A percentile compares a stretch with the other conserved stretches of the same genome.
Evolutionary conservation across 129 eudicot genomes (phyloP).

Genomic region (sunflower (Helianthus annuus)): DNA sequence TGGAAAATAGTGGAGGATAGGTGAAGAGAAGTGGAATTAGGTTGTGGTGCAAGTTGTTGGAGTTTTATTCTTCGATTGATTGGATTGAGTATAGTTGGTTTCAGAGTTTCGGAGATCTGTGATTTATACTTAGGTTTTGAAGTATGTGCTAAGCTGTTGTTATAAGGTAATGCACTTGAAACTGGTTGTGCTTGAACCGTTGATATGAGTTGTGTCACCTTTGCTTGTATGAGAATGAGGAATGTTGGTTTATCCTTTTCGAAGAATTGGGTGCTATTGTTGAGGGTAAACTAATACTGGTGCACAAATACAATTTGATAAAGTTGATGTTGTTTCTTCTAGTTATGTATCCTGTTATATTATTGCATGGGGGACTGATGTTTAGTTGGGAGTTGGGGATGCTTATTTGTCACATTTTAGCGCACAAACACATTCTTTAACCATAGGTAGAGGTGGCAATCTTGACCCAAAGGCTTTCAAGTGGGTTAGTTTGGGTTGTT

Average conservation of each 20-base stretch:
- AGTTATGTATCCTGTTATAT: not conserved
- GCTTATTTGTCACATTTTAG: not conserved
- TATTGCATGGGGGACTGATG: not conserved
- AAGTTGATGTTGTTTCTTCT: not conserved
- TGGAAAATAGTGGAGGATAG: not conserved
- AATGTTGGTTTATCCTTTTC: not conserved
- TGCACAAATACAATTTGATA: not conserved
- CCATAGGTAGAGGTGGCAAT: no score
- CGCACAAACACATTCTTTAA: slow-evolving; percentile 4
- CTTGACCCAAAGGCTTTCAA: no score
- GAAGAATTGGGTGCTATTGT: not conserved
- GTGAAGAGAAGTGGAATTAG: not conserved
- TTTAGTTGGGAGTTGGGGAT: not conserved
- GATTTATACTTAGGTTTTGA: not conserved
- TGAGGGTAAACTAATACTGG: not conserved
- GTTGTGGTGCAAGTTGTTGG: slow-evolving; percentile 15
- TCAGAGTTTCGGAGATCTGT: not conserved
- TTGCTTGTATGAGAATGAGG: slow-evolving; percentile 14
- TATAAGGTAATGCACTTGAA: not conserved
- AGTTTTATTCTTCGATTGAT: not conserved
- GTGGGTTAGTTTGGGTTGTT: no score
- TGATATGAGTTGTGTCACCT: slow-evolving; percentile 14
- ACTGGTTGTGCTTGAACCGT: slow-evolving; percentile 15
- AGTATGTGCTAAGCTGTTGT: not conserved
- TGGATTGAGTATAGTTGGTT: slow-evolving; percentile 1